Conservation (phyloP, 75 land plant species). For the Adiantum capillusveneris region DNA sequence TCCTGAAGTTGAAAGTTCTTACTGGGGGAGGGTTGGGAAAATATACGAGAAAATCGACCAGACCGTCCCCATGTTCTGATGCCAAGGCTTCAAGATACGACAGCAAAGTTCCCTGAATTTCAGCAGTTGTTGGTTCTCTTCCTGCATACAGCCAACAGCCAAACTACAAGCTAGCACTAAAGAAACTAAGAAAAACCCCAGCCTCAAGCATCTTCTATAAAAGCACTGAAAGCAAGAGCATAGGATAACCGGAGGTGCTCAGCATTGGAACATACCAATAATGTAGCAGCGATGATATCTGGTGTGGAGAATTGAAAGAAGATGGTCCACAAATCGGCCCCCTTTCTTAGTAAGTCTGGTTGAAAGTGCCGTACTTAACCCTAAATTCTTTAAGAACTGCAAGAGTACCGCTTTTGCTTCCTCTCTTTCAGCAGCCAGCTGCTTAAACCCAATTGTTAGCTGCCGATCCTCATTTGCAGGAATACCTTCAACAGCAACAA, state of each 20-base stretch:
- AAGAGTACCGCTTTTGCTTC: constrained; percentile 59
- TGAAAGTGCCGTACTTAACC: constrained; percentile 44
- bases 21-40: constrained; percentile 57
- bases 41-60: constrained; percentile 45
- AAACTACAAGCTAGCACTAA: neutral
- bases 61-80: constrained; percentile 41
- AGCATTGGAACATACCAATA: constrained; percentile 45
- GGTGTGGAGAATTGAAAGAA: constrained; percentile 43
- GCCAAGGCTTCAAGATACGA: constrained; percentile 64
- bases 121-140: constrained; percentile 66
- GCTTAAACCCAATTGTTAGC: too few relatives aligned
- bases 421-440: constrained; percentile 32
- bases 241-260: neutral
- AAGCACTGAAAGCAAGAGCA: neutral
- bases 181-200: neutral
- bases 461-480: too few relatives aligned
- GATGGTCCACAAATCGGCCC: constrained; percentile 47
- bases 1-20: constrained; percentile 7
- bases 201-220: neutral
- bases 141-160: constrained; percentile 33
- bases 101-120: constrained; percentile 51
- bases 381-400: constrained; percentile 48
- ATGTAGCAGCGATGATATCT: constrained; percentile 52
- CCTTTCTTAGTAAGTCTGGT: constrained; percentile 56
- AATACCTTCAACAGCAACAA: too few relatives aligned